Evolutionary conservation across 352 stramenopile genomes (phyloP), one percentile per base, ranked within the genome.

Genomic region (Globisporangium apiculatum): DNA sequence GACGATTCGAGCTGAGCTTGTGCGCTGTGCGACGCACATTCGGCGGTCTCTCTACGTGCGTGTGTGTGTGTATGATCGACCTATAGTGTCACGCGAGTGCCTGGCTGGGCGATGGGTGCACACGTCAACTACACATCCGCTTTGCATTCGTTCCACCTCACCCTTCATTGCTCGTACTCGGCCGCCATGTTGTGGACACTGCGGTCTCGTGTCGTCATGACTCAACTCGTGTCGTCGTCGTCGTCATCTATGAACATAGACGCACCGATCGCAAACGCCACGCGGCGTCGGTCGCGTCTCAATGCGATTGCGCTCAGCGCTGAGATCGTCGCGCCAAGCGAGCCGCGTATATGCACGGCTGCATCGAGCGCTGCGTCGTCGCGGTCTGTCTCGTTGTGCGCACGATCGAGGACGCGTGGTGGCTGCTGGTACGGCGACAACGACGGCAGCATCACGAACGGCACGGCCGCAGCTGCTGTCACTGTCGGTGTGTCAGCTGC

Each of bases 1-100:
- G 83, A 93, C 18, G 80, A 93, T 49, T 91, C 80, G 61, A 89
- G 67, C 55, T 91, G 64, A 52, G 7, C 35, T 41, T 54, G 24
- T 15, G 7, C 24, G 7, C 24, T 31, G 24, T 31, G 24, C 24
- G 24, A 31, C 24, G 24, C 24, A 31, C 24, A 31, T 31, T 31
- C 24, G 2, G 24, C 24, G 24, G 24, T 31, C 24, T 31, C 24
- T 31, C 1, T 5, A 2, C 15, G 10, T 35, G 7, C 5, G 12
- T 17, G 12, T n/a, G n/a, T n/a, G n/a, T 47, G 12, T 7, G 12
- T 38, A 24, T 14, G 11, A 47, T 15, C 24, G 24, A 31, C 24
- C 2, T 31, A 31, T 31, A 31, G 24, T 31, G 24, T 31, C 24
- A 31, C 2, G 24, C 24, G 24, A 31, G 24, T 3, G 24, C 24